Evolutionary conservation across 352 stramenopile genomes (phyloP).

Genomic region (Globisporangium emineosum): DNA sequence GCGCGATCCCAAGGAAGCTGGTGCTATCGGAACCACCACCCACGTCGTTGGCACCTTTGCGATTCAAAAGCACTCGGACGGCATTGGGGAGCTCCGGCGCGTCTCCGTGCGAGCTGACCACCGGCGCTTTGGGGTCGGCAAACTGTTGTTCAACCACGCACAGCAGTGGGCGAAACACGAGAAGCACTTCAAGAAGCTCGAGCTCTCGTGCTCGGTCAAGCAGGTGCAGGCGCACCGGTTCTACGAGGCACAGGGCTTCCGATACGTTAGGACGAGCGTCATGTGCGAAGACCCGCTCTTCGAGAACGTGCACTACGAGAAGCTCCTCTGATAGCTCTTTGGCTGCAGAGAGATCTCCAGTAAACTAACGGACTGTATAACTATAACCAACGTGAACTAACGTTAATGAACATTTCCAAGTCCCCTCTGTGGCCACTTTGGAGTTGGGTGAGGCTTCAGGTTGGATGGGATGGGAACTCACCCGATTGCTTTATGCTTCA

Average conservation of each 20-base stretch:
- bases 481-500: too few species aligned
- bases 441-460: too few species aligned
- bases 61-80: slow-evolving; percentile 12
- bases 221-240: slow-evolving; percentile 2
- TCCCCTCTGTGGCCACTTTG: too few species aligned
- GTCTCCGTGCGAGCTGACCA: slow-evolving; percentile 37
- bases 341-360: too few species aligned
- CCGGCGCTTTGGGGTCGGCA: slow-evolving; percentile 32
- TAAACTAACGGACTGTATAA: too few species aligned
- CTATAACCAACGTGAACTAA: too few species aligned
- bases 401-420: too few species aligned
- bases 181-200: neutral
- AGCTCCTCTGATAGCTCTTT: neutral
- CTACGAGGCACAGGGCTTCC: slow-evolving; percentile 6
- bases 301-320: neutral
- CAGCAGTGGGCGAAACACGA: neutral
- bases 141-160: slow-evolving; percentile 1
- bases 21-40: neutral
- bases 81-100: slow-evolving; percentile 26
- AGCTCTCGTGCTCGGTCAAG: slow-evolving; percentile 3
- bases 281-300: slow-evolving; percentile 3
- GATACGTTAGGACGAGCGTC: neutral
- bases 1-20: neutral
- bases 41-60: slow-evolving; percentile 17
- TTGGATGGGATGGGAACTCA: too few species aligned